Evolutionary conservation across 2,329 filamentous ascomycete genomes (phyloP).

Genomic region (Sarocladium oryzae): DNA sequence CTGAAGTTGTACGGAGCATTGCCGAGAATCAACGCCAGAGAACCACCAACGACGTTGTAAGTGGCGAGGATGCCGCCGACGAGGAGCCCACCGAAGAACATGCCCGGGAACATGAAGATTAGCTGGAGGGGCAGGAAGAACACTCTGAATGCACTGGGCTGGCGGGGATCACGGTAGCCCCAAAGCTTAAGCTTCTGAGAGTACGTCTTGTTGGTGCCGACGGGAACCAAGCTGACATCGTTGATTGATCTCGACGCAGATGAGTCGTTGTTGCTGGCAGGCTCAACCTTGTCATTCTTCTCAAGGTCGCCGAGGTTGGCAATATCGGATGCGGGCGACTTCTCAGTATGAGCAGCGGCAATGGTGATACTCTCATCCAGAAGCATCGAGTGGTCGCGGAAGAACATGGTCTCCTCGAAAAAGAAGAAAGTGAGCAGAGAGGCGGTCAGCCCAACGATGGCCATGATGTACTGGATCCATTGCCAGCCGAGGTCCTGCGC

Average conservation of each 20-base stretch:
- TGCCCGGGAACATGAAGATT: constrained; percentile 14
- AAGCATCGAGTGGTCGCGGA: constrained; percentile 10
- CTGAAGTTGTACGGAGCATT: constrained; percentile 19
- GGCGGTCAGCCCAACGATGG: constrained; percentile 13
- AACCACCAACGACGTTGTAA: constrained; percentile 17
- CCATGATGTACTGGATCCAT: constrained; percentile 20
- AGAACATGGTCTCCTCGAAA: constrained; percentile 21
- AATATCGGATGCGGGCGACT: background rate
- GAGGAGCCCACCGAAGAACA: constrained; percentile 17
- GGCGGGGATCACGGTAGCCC: constrained; percentile 14
- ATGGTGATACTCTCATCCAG: background rate
- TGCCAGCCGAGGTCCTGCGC: constrained; percentile 18
- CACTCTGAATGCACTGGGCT: constrained; percentile 16
- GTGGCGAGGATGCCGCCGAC: constrained; percentile 19
- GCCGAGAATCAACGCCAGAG: constrained; percentile 17
- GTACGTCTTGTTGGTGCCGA: constrained; percentile 12
- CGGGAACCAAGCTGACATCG: background rate
- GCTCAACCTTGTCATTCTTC: constrained; percentile 4
- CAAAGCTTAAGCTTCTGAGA: constrained; percentile 16
- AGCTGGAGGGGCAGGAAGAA: constrained; percentile 15
- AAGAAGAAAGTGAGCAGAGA: constrained; percentile 16
- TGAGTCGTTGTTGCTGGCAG: background rate
- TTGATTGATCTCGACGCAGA: background rate
- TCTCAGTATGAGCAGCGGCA: background rate
- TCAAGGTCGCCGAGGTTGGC: constrained; percentile 3